Conservation (phyloP, 345 rosid genomes). For the Syzygium aqueum region DNA sequence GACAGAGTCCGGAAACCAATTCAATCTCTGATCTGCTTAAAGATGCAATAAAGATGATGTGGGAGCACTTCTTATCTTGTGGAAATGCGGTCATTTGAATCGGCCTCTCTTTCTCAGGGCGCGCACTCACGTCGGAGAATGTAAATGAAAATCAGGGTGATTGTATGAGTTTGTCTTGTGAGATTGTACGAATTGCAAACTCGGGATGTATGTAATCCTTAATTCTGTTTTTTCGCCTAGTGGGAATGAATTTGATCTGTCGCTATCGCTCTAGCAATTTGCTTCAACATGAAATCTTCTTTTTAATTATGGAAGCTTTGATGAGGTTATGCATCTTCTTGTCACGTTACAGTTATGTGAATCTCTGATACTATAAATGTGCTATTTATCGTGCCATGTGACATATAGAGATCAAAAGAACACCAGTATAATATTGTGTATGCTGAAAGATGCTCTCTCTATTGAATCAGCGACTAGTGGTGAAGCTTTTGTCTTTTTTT, state of each 20-base stretch:
- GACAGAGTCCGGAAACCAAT: slow-evolving; percentile 5
- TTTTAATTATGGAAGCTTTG: background rate
- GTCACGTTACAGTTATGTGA: background rate
- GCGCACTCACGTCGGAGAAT: background rate
- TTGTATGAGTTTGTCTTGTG: background rate
- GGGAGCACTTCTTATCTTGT: slow-evolving; percentile 23
- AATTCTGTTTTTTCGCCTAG: background rate
- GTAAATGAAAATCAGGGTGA: too few species aligned
- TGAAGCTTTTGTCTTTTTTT: background rate
- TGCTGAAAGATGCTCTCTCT: background rate
- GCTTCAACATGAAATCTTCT: background rate
- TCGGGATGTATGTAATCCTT: too few species aligned
- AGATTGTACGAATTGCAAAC: background rate
- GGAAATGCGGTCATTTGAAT: background rate
- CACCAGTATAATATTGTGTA: background rate
- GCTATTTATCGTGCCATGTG: background rate
- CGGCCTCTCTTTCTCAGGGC: background rate
- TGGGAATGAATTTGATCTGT: background rate
- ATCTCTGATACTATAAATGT: background rate
- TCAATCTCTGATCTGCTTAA: slow-evolving; percentile 15
- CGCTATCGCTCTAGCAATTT: background rate
- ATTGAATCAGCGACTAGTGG: background rate
- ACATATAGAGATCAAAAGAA: background rate
- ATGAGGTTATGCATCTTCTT: background rate
- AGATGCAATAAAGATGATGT: slow-evolving; percentile 26